Conservation (phyloP, 306 rosid genomes). For the Cyclanthera cordifolia region DNA sequence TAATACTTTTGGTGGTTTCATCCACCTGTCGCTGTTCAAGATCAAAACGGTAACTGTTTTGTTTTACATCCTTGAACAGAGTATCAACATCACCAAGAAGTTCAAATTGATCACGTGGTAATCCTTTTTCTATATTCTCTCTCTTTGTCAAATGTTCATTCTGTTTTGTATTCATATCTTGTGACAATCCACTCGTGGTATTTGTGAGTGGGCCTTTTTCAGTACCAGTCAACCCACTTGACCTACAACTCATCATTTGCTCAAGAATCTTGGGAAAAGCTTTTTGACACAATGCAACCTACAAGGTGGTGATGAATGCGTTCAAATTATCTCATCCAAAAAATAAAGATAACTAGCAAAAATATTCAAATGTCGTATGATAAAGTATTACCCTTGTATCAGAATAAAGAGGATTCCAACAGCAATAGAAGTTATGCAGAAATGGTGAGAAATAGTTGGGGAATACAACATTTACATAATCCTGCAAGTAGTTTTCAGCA, state of each 20-base stretch:
- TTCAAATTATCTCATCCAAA: too few species aligned
- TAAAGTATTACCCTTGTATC: constrained; percentile 72
- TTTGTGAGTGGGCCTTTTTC: constrained; percentile 24
- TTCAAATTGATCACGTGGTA: constrained; percentile 49
- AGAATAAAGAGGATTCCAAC: constrained; percentile 81
- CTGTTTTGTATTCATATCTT: constrained; percentile 45
- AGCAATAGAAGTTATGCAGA: constrained; percentile 84
- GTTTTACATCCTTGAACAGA: constrained; percentile 61
- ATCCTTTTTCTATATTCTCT: constrained; percentile 45
- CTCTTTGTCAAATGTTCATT: constrained; percentile 38
- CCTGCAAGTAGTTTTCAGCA: constrained; percentile 76
- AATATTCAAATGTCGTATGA: background rate
- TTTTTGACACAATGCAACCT: constrained; percentile 85
- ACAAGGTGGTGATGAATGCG: constrained; percentile 13
- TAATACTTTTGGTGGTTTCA: constrained; percentile 25
- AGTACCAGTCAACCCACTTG: constrained; percentile 32
- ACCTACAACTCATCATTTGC: constrained; percentile 60
- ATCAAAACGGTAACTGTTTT: constrained; percentile 33
- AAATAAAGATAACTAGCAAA: constrained; percentile 10
- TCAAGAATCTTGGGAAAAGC: constrained; percentile 82
- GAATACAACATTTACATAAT: constrained; percentile 63
- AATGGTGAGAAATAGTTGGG: constrained; percentile 80
- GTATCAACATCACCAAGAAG: constrained; percentile 64
- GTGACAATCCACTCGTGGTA: constrained; percentile 27
- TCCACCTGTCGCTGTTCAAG: constrained; percentile 31